Evolutionary conservation across 208 protist species (phyloP), one percentile per base, ranked within the genome.

Genomic region (Wallacemonas collosoma): DNA sequence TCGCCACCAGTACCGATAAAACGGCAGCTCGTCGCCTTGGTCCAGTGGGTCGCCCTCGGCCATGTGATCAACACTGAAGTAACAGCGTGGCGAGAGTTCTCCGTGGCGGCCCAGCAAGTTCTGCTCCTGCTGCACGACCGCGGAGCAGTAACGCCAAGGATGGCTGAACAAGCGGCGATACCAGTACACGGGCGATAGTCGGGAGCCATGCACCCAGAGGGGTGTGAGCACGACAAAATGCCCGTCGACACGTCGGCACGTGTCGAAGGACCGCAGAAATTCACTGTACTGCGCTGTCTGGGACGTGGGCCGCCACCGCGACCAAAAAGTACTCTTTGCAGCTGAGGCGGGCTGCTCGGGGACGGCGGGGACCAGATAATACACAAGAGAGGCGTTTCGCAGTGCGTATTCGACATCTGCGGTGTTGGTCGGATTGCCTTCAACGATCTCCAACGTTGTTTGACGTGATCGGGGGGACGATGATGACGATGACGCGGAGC

Each of bases 191-290:
- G 88, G 82, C 41, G 81, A 93, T 1, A 82, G 72, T 40, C 84
- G 75, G 43, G 76, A 81, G 45, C 62, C 63, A 61, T 83, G 77
- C 39, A 89, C 82, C 77, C 84, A 87, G n/a, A 90, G 76, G 2
- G 88, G 88, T 0, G 80, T 87, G 39, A 93, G 79, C 1, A 72
- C 72, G 9, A 91, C 72, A 63, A 93, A 88, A 64, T 91, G 88
- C 11, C 83, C 85, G 41, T 93, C 88, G 26, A 91, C 86, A 11
- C 76, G 77, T 36, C 75, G 71, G 66, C 85, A 93, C 5, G 81
- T 76, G 17, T 91, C 83, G 9, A 93, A 73, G 50, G 79, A 78
- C 48, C 74, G 77, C 17, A 82, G 58, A 50, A 90, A 88, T 9
- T 80, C 80, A 12, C 73, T 72, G 54, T 81, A 87, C 15, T 72